These are phyloP conservation scores for Lasiosphaeriaceae sp. DNA, from an alignment of 495 filamentous ascomycete species.

Conservation along the genomic window DNA sequence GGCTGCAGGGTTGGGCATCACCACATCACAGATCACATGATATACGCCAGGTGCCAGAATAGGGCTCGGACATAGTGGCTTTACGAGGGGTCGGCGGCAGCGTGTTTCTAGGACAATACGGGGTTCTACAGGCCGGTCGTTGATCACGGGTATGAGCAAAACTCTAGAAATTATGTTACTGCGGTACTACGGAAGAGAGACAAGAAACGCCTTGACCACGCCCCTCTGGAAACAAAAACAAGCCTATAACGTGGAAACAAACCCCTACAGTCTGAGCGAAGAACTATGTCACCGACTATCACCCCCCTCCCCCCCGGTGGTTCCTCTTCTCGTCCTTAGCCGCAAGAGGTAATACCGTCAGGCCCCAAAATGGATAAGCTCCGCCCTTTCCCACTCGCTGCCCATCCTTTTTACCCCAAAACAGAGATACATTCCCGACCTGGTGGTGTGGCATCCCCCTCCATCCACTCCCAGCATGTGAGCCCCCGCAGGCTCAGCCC, in stretches of 20 bases:
- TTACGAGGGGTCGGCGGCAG: neutral
- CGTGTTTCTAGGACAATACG: too few relatives aligned
- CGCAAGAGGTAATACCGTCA: slow-evolving; percentile 32
- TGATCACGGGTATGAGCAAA: neutral
- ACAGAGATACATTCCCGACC: neutral
- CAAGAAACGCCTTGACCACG: neutral
- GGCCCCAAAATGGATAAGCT: slow-evolving; percentile 29
- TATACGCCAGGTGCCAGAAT: slow-evolving; percentile 2
- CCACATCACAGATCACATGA: slow-evolving; percentile 16
- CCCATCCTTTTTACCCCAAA: neutral
- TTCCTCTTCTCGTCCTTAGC: slow-evolving; percentile 9
- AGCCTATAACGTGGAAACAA: neutral
- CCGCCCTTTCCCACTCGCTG: neutral
- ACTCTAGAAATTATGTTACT: neutral
- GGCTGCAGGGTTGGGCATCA: slow-evolving; percentile 18
- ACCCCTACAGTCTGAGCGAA: neutral
- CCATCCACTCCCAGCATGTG: neutral
- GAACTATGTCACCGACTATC: neutral
- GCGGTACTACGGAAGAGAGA: neutral
- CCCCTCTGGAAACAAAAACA: neutral
- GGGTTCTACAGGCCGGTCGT: too few relatives aligned
- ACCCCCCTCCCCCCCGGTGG: neutral
- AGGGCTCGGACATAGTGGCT: slow-evolving; percentile 9
- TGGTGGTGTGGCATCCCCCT: slow-evolving; percentile 4
- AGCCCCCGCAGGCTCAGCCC: neutral